These are phyloP conservation scores for Rhodomyrtus psidioides DNA, from an alignment of 441 rosid genomes.

Conservation along the genomic window DNA sequence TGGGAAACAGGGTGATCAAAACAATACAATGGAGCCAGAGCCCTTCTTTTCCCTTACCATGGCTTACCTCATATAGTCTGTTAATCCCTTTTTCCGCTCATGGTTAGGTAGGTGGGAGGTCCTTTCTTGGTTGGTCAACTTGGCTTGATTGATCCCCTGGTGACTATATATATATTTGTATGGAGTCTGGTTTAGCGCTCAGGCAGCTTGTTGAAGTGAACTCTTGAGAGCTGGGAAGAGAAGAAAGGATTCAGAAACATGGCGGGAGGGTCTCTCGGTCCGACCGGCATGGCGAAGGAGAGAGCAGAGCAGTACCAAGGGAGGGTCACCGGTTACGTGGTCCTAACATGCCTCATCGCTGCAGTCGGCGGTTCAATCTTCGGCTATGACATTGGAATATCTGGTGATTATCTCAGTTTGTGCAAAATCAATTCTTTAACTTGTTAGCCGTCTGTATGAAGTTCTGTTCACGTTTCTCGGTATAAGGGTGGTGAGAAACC, in stretches of 20 bases:
- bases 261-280: constrained; percentile 75
- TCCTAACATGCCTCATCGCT: constrained; percentile 59
- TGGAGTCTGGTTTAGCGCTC: not conserved
- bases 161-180: not conserved
- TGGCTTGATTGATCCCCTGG: not conserved
- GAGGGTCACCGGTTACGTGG: constrained; percentile 55
- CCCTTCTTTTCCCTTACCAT: too few relatives aligned
- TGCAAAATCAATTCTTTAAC: not conserved
- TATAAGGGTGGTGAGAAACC: not conserved
- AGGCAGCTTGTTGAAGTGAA: not conserved
- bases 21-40: not conserved
- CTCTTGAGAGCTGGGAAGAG: not conserved
- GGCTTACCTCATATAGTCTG: too few relatives aligned
- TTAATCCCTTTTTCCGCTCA: not conserved
- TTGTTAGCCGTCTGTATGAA: not conserved
- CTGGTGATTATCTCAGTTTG: constrained; percentile 33
- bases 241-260: constrained; percentile 18
- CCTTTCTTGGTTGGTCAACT: not conserved
- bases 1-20: not conserved
- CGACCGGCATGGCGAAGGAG: constrained; percentile 76
- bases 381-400: constrained; percentile 88
- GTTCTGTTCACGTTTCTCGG: not conserved
- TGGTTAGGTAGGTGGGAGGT: not conserved
- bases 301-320: constrained; percentile 76
- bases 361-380: constrained; percentile 84